Percentiles rank a stretch among this genome's conserved stretches.
Evolutionary conservation across 495 filamentous ascomycete species (phyloP).

Genomic region (Podospora fimiseda): DNA sequence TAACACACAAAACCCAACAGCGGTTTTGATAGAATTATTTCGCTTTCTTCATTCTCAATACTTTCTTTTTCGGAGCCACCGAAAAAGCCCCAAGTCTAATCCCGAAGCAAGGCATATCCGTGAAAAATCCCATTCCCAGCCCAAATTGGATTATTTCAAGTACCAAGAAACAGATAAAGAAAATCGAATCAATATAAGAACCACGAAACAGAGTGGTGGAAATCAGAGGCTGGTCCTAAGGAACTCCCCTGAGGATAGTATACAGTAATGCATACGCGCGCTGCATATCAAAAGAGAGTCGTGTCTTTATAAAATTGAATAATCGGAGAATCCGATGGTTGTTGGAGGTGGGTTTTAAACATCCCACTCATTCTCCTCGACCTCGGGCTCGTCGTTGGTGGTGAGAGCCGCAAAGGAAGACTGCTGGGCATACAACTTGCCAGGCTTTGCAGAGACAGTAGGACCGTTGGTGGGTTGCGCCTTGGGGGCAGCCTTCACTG

Average conservation of each 20-base stretch:
- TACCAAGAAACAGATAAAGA: too few relatives aligned
- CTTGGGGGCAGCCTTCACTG: conserved; percentile 18
- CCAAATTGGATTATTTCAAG: too few relatives aligned
- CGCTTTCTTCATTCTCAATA: background rate
- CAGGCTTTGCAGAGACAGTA: conserved; percentile 16
- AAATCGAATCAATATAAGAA: too few relatives aligned
- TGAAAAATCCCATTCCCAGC: background rate
- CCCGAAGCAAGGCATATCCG: background rate
- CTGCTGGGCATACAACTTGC: conserved; percentile 31
- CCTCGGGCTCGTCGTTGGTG: conserved; percentile 32
- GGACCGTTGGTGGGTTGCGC: conserved; percentile 18
- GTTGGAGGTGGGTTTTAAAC: too few relatives aligned
- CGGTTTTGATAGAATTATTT: background rate
- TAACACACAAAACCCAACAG: too few relatives aligned
- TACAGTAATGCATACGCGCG: too few relatives aligned
- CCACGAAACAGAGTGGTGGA: too few relatives aligned
- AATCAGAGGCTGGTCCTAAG: too few relatives aligned
- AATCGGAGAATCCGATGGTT: too few relatives aligned
- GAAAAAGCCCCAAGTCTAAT: background rate
- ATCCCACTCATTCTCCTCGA: conserved; percentile 46
- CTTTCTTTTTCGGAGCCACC: background rate
- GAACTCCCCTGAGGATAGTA: too few relatives aligned
- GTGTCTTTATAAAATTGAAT: too few relatives aligned
- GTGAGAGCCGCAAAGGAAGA: conserved; percentile 46
- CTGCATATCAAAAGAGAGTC: too few relatives aligned